Evolutionary conservation across 1,284 basidiomycete species (phyloP), one percentile per base, ranked within the genome.

Genomic region (Boletus sp.): DNA sequence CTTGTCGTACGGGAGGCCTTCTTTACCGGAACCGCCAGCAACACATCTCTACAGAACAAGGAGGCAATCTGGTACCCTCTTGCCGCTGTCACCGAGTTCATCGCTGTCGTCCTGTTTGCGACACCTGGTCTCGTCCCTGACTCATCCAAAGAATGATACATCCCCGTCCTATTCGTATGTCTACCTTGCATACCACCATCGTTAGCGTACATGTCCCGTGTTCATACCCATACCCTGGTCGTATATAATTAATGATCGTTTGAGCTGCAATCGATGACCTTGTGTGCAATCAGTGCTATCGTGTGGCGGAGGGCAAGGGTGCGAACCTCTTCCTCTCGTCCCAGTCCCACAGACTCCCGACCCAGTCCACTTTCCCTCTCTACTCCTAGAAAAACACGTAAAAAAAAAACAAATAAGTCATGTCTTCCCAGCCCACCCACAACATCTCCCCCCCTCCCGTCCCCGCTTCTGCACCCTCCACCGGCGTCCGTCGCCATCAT

Each of bases 401-500:
- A 29, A 31, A 45, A 49, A 48, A 42, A 48, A 22, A n/a, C 27
- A 44, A 20, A 8, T 37, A 48, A 29, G 0, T 22, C 64, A 74
- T 71, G 72, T 61, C 72, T n/a, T 56, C 65, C 18, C 63, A 64
- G 41, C 39, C 59, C 31, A 20, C 63, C n/a, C 68, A 73, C 64
- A 69, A 65, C 44, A 69, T 71, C 22, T 65, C 70, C 3, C 73
- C 70, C 31, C 70, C 70, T 44, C 70, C 73, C 20, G 71, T 71
- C 8, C 67, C 70, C n/a, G 68, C 56, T 2, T 78, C 81, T 2
- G 74, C 79, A 3, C 76, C 79, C 27, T 74, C 75, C 46, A 73
- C 78, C 1, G 75, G 77, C 37, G 86, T 90, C 29, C 80, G 90
- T 65, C 83, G 90, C 48, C 87, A 91, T 70, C 91, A 92, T 67